Conservation (phyloP, 1,139 yeast species). For the Diutina rugosa region DNA sequence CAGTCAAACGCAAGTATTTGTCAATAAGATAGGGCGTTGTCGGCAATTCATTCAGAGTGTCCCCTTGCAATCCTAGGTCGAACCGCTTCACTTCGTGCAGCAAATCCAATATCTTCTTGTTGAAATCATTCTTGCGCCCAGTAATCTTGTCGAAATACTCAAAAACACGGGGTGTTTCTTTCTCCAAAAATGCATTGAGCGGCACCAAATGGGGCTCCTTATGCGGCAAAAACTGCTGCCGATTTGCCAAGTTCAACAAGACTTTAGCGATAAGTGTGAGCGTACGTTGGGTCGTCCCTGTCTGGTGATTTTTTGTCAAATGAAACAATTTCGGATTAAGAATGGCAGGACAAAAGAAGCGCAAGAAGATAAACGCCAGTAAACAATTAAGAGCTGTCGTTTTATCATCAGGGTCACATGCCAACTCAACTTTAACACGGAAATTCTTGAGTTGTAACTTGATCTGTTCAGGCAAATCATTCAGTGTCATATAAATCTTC, state of each 20-base stretch:
- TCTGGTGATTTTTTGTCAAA: conserved; percentile 57
- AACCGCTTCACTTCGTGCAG: conserved; percentile 43
- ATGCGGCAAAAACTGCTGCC: conserved; percentile 55
- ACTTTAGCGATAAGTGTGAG: conserved; percentile 76
- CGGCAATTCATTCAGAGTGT: conserved; percentile 43
- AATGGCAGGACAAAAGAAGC: conserved; percentile 87
- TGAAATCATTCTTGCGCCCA: conserved; percentile 54
- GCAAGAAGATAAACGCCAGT: conserved; percentile 69
- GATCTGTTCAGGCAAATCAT: conserved; percentile 64
- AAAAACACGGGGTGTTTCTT: conserved; percentile 43
- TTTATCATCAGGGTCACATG: conserved; percentile 45
- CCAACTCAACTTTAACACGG: conserved; percentile 46
- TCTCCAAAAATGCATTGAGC: conserved; percentile 56
- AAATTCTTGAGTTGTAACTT: conserved; percentile 47
- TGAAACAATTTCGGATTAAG: conserved; percentile 79
- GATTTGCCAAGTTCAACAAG: conserved; percentile 65
- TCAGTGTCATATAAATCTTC: conserved; percentile 53
- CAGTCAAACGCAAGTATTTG: conserved; percentile 48
- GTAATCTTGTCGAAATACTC: conserved; percentile 67
- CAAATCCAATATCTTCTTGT: conserved; percentile 42
- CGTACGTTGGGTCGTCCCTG: conserved; percentile 62
- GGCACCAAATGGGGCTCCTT: conserved; percentile 73
- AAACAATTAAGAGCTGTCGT: conserved; percentile 55
- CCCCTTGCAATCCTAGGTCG: conserved; percentile 26
- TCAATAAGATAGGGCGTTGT: conserved; percentile 60